phyloP scores from a whole-genome alignment of 495 filamentous ascomycete species.

The Pseudomonodictys pantanalensis region DNA sequence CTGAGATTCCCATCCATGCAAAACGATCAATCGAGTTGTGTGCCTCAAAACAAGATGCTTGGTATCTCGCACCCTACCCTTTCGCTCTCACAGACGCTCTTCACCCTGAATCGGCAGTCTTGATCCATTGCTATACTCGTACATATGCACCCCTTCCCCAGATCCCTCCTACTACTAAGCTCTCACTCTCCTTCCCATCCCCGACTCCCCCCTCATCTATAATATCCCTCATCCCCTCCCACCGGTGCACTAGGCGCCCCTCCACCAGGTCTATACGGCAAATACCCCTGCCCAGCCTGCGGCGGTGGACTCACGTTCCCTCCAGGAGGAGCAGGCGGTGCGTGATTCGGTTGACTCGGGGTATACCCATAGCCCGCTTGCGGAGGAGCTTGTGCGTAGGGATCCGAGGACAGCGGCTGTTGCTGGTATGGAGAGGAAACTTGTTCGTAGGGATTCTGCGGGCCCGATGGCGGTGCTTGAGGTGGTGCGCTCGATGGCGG shows the following conservation, averaged over 20 bases:
- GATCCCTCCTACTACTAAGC: not conserved
- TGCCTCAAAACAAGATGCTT: too few relatives aligned
- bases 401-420: conserved; percentile 16
- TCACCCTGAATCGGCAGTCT: too few relatives aligned
- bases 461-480: conserved; percentile 3
- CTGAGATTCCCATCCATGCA: too few relatives aligned
- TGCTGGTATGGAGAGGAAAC: conserved; percentile 15
- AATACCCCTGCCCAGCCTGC: conserved; percentile 8
- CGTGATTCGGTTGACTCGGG: conserved; percentile 22
- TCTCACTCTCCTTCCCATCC: not conserved
- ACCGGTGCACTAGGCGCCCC: conserved; percentile 13
- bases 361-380: conserved; percentile 18
- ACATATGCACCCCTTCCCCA: not conserved
- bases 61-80: too few relatives aligned
- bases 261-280: conserved; percentile 27
- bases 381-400: conserved; percentile 17
- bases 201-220: conserved; percentile 10
- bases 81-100: too few relatives aligned
- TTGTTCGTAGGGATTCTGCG: conserved; percentile 23
- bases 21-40: too few relatives aligned
- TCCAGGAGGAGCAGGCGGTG: conserved; percentile 19
- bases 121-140: too few relatives aligned
- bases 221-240: conserved; percentile 27
- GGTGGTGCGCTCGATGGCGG: conserved; percentile 3
- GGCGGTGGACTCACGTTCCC: conserved; percentile 18